phyloP scores from a whole-genome alignment of 2,329 filamentous ascomycete species.

The Sphaerulina vaccinii region DNA sequence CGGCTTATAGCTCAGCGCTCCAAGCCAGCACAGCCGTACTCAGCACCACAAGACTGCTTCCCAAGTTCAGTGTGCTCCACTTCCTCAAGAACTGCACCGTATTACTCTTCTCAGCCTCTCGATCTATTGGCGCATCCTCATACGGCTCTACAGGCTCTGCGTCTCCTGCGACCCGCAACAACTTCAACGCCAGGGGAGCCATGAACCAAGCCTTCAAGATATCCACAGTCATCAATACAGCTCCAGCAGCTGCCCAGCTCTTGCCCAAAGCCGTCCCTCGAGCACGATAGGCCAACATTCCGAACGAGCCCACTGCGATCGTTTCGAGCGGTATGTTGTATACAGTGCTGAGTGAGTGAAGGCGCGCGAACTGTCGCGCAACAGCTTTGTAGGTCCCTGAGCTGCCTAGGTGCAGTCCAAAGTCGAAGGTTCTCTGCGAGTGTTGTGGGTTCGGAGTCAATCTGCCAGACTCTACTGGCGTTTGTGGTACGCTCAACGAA shows the following conservation, averaged over 20 bases:
- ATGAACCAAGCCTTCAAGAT: slow-evolving; percentile 28
- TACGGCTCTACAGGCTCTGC: slow-evolving; percentile 34
- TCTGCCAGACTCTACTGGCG: slow-evolving; percentile 21
- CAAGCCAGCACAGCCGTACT: slow-evolving; percentile 2
- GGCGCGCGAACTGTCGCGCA: slow-evolving; percentile 30
- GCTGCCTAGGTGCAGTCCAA: slow-evolving; percentile 20
- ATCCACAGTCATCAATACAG: slow-evolving; percentile 25
- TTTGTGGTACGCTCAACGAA: slow-evolving; percentile 18
- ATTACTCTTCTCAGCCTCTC: slow-evolving; percentile 32
- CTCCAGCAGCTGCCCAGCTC: slow-evolving; percentile 29
- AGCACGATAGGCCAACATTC: slow-evolving; percentile 24
- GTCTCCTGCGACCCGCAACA: slow-evolving; percentile 29
- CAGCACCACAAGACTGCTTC: slow-evolving; percentile 3
- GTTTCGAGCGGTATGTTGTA: slow-evolving; percentile 29
- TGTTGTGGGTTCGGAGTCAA: slow-evolving; percentile 23
- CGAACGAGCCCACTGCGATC: slow-evolving; percentile 25
- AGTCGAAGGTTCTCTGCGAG: slow-evolving; percentile 20
- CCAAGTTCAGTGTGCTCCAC: slow-evolving; percentile 22
- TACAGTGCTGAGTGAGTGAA: slow-evolving; percentile 25
- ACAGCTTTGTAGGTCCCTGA: slow-evolving; percentile 31
- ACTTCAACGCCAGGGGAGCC: slow-evolving; percentile 31
- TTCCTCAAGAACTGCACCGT: slow-evolving; percentile 30
- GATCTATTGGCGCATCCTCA: slow-evolving; percentile 33
- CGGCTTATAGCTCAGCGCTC: slow-evolving; percentile 2
- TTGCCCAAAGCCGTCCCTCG: slow-evolving; percentile 19